Conservation (phyloP, 371 early-diverging fungal genomes). For the Mortierella sp. region DNA sequence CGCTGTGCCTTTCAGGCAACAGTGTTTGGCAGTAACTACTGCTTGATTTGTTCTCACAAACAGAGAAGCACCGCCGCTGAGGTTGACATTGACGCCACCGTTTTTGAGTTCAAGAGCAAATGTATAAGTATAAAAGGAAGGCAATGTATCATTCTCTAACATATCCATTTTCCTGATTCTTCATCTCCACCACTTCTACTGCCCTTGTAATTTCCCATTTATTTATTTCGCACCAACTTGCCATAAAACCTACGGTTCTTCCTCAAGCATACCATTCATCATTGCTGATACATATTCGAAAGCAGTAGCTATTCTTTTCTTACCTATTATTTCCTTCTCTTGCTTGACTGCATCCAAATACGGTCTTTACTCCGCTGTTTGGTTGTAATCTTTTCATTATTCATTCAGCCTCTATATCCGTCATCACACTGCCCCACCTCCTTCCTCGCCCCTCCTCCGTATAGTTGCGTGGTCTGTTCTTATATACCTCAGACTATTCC, state of each 20-base stretch:
- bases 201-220: no score
- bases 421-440: neutral
- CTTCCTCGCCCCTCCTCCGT: neutral
- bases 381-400: neutral
- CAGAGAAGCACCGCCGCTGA: neutral
- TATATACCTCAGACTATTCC: neutral
- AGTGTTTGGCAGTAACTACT: no score
- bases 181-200: slow-evolving; percentile 3
- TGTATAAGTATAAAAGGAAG: slow-evolving; percentile 1
- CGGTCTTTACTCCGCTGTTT: neutral
- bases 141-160: neutral
- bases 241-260: no score
- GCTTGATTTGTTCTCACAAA: no score
- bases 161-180: neutral
- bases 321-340: neutral
- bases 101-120: slow-evolving; percentile 7
- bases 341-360: neutral
- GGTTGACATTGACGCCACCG: slow-evolving; percentile 5
- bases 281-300: no score
- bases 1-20: slow-evolving; percentile 10
- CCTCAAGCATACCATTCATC: no score
- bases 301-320: no score
- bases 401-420: neutral
- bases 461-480: neutral
- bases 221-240: no score